Conservation (phyloP, 129 eudicot genomes). For the Gnaphalium uliginosum region DNA sequence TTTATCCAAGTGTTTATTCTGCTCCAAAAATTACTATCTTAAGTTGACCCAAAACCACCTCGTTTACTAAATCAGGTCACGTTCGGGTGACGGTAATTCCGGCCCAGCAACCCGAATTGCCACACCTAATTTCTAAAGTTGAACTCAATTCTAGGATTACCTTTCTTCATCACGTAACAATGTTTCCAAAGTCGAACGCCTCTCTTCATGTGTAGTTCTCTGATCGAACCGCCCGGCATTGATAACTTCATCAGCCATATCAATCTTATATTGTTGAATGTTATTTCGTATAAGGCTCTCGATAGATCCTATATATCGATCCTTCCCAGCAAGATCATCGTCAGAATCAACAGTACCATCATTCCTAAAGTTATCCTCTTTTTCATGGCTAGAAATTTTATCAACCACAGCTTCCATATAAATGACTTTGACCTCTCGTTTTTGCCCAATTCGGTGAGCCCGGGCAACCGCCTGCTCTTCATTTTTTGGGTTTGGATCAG, state of each 20-base stretch:
- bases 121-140: not conserved
- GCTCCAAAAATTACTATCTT: too few relatives aligned
- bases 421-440: conserved; percentile 90
- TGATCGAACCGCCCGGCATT: conserved; percentile 99
- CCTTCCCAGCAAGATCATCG: conserved; percentile 97
- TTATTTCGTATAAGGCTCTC: conserved; percentile 91
- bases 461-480: conserved; percentile 99
- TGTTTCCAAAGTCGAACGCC: conserved; percentile 83
- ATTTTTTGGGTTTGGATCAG: conserved; percentile 94
- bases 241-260: conserved; percentile 99
- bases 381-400: conserved; percentile 81
- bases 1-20: too few relatives aligned
- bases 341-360: conserved; percentile 79
- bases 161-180: conserved; percentile 94
- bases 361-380: conserved; percentile 71
- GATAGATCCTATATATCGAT: conserved; percentile 91
- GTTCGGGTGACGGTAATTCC: not conserved
- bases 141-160: not conserved
- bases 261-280: conserved; percentile 95
- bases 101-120: not conserved
- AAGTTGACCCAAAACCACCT: not conserved
- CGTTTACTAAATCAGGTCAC: not conserved
- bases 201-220: conserved; percentile 97
- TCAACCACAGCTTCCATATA: conserved; percentile 98
- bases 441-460: conserved; percentile 98